Base-by-base conservation (phyloP, 2,329 filamentous ascomycete genomes). In the Pezicula rhizophila region DNA sequence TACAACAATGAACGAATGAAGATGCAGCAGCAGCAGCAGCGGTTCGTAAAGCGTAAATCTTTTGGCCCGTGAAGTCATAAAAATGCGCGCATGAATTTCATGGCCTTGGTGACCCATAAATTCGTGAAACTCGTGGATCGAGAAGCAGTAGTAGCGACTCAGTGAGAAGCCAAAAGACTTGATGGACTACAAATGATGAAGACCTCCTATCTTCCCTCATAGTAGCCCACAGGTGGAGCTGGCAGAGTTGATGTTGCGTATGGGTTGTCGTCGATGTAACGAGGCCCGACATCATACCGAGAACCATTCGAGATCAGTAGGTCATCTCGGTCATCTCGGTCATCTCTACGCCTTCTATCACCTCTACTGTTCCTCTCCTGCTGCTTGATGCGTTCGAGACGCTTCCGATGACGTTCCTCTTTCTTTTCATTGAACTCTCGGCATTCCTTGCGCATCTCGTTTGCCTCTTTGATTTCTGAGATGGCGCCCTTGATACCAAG, bases 391-490 rank as follows among this genome's bases (percentile, higher is more conserved):
- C 73, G 67, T 55, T 73, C 69, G 53, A 73, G 64, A 52, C 68
- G 70, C 52, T 73, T 70, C 54, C 68, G 66, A 52, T 70, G 68
- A 53, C 66, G 59, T 46, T 71, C 62, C 60, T 71, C 67, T 46
- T 70, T 66, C 57, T 77, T 70, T 43, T 70, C 62, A 56, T 78
- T 72, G 49, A 84, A 74, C 53, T 82, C 74, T 46, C 72, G 69
- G 47, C 73, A 73, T 60, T 76, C 73, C 56, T 77, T 74, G 51
- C 78, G 73, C 63, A 82, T 74, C 64, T 83, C 76, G 51, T 79
- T 78, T 66, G 81, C 80, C 61, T 85, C 79, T 65, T 84, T 82
- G 79, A 83, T 85, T 64, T 85, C 81, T 5, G 72, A 74, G 26
- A 61, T 52, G 74, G 82, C 82, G 45, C 78, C 76, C 64, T 84